A percentile compares a stretch with the other conserved stretches of the same genome.
phyloP scores from a whole-genome alignment of 202 grass and related monocot species.

The Saccharum hybrid region DNA sequence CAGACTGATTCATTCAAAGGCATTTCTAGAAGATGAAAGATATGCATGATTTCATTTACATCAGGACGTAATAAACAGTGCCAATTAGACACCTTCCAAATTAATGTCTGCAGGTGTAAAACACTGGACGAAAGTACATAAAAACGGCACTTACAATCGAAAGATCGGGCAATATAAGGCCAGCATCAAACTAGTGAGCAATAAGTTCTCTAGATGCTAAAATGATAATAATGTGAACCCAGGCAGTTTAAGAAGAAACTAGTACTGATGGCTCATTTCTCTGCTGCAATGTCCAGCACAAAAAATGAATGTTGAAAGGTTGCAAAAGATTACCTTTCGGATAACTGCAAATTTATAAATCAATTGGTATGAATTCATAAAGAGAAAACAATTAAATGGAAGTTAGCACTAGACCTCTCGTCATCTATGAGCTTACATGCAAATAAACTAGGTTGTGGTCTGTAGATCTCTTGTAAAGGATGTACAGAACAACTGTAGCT shows the following conservation, averaged over 20 bases:
- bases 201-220: constrained; percentile 26
- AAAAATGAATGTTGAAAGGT: not conserved
- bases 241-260: constrained; percentile 1
- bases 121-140: constrained; percentile 23
- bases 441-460: constrained; percentile 12
- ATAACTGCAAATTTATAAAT: constrained; percentile 11
- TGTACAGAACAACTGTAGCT: not conserved
- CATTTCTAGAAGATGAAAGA: constrained; percentile 24
- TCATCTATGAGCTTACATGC: not conserved
- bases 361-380: not conserved
- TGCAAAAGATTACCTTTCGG: not conserved
- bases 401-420: not conserved
- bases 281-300: not conserved
- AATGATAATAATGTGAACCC: not conserved
- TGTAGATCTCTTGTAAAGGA: constrained; percentile 3
- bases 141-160: not conserved
- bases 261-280: not conserved
- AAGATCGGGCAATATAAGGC: not conserved
- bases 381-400: not conserved
- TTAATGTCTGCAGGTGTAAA: constrained; percentile 18
- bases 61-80: not conserved
- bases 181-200: constrained; percentile 6
- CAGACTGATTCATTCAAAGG: constrained; percentile 14
- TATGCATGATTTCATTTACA: constrained; percentile 16
- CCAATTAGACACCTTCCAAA: constrained; percentile 19